Evolutionary conservation across 306 rosid species (phyloP).

Genomic region (Cucumis cinereus): DNA sequence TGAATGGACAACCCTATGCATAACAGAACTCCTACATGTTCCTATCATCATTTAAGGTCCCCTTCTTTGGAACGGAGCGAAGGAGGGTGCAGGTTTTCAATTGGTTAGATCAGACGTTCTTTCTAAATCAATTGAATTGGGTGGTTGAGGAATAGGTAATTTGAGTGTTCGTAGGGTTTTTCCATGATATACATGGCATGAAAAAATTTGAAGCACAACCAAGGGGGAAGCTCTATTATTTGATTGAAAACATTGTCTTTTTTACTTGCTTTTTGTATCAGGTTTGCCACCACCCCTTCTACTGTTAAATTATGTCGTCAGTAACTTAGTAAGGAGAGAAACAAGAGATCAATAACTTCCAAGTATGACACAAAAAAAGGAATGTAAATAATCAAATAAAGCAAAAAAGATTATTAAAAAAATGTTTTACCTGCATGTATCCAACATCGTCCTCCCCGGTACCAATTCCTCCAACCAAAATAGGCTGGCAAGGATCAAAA

Average conservation of each 20-base stretch:
- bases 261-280: not conserved
- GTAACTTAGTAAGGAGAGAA: not conserved
- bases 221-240: not conserved
- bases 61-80: not conserved
- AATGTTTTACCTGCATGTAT: conserved; percentile 70
- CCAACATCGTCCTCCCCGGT: conserved; percentile 84
- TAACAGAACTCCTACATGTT: not conserved
- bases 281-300: not conserved
- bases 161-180: not conserved
- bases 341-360: not conserved
- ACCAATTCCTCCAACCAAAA: conserved; percentile 85
- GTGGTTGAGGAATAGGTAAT: not conserved
- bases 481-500: conserved; percentile 80
- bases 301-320: not conserved
- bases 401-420: not conserved
- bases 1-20: too few relatives aligned
- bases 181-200: not conserved
- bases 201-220: not conserved
- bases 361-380: not conserved
- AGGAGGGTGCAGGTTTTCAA: not conserved
- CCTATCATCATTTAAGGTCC: not conserved
- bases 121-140: not conserved
- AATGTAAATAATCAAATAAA: not conserved
- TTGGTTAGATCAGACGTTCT: not conserved
- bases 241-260: not conserved